Evolutionary conservation across 176 grass and related monocot genomes (phyloP).

Genomic region (Paspalum notatum): DNA sequence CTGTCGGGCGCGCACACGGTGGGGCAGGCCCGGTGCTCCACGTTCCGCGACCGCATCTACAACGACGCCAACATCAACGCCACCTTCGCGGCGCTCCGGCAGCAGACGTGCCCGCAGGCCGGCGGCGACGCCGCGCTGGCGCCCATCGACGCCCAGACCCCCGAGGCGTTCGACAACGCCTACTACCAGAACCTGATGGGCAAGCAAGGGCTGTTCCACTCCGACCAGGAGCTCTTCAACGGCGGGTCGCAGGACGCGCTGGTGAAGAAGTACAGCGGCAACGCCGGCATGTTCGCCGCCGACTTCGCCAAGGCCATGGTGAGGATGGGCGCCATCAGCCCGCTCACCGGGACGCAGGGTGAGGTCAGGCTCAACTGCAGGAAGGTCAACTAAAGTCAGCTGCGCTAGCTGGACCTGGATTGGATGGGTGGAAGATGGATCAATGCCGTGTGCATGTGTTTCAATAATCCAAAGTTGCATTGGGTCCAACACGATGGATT

Average conservation of each 20-base stretch:
- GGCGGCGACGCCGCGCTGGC: conserved; percentile 46
- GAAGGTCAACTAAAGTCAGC: conserved; percentile 46
- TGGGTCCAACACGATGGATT: not conserved
- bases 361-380: conserved; percentile 71
- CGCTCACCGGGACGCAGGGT: conserved; percentile 44
- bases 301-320: conserved; percentile 75
- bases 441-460: not conserved
- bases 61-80: conserved; percentile 53
- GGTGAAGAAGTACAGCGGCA: conserved; percentile 52
- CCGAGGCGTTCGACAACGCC: conserved; percentile 60
- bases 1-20: conserved; percentile 80
- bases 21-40: conserved; percentile 56
- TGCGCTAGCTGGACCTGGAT: not conserved
- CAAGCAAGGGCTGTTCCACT: conserved; percentile 51
- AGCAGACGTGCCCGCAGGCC: conserved; percentile 59
- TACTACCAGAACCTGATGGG: conserved; percentile 62
- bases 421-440: not conserved
- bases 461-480: not conserved
- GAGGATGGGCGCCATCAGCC: conserved; percentile 62
- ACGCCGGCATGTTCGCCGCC: conserved; percentile 25
- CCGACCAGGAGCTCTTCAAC: conserved; percentile 73
- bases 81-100: conserved; percentile 49
- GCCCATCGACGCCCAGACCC: conserved; percentile 59
- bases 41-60: conserved; percentile 65
- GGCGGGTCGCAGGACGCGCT: conserved; percentile 65